Percentiles rank a stretch among this genome's conserved stretches.
Conservation (phyloP, 495 filamentous ascomycete species). For the Pseudomonodictys pantanalensis region DNA sequence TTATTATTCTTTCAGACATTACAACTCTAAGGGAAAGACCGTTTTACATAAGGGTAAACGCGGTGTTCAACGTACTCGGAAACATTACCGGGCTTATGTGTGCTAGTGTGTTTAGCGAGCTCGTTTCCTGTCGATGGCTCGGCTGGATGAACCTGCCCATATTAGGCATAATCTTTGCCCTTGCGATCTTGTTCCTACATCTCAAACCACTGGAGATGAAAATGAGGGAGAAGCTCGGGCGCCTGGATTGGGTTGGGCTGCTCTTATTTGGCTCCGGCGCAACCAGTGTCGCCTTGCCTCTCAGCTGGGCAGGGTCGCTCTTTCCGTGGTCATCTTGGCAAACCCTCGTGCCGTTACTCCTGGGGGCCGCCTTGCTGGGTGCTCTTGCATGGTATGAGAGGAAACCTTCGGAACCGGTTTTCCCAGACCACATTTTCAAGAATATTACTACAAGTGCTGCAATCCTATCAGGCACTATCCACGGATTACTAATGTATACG, state of each 20-base stretch:
- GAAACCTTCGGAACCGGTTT: slow-evolving; percentile 35
- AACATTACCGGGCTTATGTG: slow-evolving; percentile 20
- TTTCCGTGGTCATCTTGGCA: slow-evolving; percentile 44
- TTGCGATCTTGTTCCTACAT: slow-evolving; percentile 40
- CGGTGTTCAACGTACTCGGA: slow-evolving; percentile 26
- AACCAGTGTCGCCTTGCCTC: slow-evolving; percentile 30
- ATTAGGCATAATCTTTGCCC: slow-evolving; percentile 23
- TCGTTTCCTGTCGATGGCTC: slow-evolving; percentile 45
- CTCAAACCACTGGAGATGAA: slow-evolving; percentile 29
- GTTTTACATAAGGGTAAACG: slow-evolving; percentile 41
- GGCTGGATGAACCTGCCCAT: slow-evolving; percentile 47
- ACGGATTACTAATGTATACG: slow-evolving; percentile 40
- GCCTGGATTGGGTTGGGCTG: slow-evolving; percentile 32
- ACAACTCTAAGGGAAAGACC: slow-evolving; percentile 39
- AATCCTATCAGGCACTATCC: slow-evolving; percentile 26
- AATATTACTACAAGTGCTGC: slow-evolving; percentile 36
- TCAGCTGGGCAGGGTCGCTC: slow-evolving; percentile 44
- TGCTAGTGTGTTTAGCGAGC: slow-evolving; percentile 17
- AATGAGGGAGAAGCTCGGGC: slow-evolving; percentile 29
- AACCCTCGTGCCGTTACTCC: slow-evolving; percentile 42
- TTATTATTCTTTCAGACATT: slow-evolving; percentile 21
- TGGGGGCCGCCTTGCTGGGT: slow-evolving; percentile 39
- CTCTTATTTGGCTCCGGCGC: slow-evolving; percentile 34
- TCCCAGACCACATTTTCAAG: slow-evolving; percentile 40
- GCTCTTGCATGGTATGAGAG: slow-evolving; percentile 41